Percentiles rank a stretch among this genome's conserved stretches.
These are phyloP conservation scores for Pythium rhizo-oryzae DNA, from an alignment of 352 stramenopile species.

Conservation along the genomic window DNA sequence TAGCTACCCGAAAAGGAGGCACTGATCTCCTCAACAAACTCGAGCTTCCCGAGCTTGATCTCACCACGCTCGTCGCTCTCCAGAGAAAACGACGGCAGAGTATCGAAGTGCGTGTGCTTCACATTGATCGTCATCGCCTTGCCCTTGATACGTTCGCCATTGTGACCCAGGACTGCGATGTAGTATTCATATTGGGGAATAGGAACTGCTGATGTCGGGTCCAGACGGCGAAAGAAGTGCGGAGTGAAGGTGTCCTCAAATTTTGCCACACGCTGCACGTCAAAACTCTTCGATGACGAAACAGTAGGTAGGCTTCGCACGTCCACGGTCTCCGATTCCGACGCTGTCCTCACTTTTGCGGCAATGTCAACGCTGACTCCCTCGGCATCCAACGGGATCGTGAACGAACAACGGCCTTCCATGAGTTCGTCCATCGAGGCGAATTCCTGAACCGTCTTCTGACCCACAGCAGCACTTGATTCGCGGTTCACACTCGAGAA, in stretches of 20 bases:
- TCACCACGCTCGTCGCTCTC: slow-evolving; percentile 40
- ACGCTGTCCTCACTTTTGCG: slow-evolving; percentile 4
- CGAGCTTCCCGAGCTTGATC: slow-evolving; percentile 43
- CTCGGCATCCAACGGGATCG: slow-evolving; percentile 16
- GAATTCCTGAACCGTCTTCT: not conserved
- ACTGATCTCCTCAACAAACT: slow-evolving; percentile 24
- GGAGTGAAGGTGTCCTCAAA: slow-evolving; percentile 38
- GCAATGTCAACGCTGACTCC: slow-evolving; percentile 29
- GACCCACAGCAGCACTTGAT: slow-evolving; percentile 3
- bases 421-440: not conserved
- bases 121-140: slow-evolving; percentile 29
- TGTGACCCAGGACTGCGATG: slow-evolving; percentile 49
- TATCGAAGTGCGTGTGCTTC: slow-evolving; percentile 34
- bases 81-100: slow-evolving; percentile 23
- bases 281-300: slow-evolving; percentile 32
- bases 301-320: not conserved
- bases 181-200: slow-evolving; percentile 27
- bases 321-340: not conserved
- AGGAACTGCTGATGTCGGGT: not conserved
- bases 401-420: not conserved
- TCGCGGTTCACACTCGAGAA: slow-evolving; percentile 16
- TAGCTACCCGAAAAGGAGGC: slow-evolving; percentile 21
- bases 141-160: slow-evolving; percentile 46
- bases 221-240: slow-evolving; percentile 37
- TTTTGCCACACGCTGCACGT: slow-evolving; percentile 40